Percentiles rank a stretch among this genome's conserved stretches.
Evolutionary conservation across 306 rosid species (phyloP).

Genomic region (Rosa multiflora): DNA sequence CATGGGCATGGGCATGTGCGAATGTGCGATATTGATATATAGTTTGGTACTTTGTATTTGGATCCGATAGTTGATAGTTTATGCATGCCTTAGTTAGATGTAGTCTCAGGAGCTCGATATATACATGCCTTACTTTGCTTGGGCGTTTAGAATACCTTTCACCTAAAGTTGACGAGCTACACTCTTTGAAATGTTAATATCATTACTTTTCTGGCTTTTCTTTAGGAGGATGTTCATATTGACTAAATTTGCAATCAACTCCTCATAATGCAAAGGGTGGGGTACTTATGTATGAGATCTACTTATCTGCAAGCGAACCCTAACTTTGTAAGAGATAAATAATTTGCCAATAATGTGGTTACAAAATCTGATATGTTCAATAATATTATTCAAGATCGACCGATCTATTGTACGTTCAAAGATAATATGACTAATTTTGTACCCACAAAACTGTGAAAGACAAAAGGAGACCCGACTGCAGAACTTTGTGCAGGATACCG

Average conservation of each 20-base stretch:
- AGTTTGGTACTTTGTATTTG: neutral
- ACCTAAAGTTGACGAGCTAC: slow-evolving; percentile 1
- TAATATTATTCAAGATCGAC: neutral
- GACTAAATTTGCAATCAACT: neutral
- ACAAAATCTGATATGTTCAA: neutral
- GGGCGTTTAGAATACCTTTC: neutral
- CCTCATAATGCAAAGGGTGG: neutral
- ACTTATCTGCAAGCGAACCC: neutral
- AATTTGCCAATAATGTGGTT: neutral
- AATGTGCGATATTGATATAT: neutral
- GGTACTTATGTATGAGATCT: neutral
- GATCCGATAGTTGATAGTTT: neutral
- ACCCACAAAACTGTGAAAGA: neutral
- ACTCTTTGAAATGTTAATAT: neutral
- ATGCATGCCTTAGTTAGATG: neutral
- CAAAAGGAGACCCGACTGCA: neutral
- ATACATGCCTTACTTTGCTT: neutral
- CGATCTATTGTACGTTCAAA: neutral
- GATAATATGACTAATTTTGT: neutral
- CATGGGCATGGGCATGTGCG: neutral
- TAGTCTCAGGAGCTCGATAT: neutral
- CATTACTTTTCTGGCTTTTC: neutral
- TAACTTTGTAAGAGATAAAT: neutral
- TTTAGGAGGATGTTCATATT: neutral
- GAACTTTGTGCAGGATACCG: neutral